Conservation (phyloP, 2,329 filamentous ascomycete species). For the Chrysoporthe austroafricana region DNA sequence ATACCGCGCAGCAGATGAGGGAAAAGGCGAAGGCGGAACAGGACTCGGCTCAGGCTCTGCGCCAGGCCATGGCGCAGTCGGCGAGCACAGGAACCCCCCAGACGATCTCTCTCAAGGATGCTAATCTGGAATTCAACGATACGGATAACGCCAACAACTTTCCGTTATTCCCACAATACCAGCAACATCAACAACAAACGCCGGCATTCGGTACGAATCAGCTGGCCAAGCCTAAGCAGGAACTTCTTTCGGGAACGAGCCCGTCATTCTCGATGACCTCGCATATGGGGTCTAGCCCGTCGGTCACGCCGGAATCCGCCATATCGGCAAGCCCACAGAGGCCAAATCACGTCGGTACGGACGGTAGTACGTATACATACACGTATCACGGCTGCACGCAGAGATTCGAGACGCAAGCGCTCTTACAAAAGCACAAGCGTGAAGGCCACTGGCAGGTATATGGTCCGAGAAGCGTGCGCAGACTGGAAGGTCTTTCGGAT, state of each 20-base stretch:
- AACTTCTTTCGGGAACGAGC: conserved; percentile 38
- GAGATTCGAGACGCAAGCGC: too few species aligned
- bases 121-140: conserved; percentile 82
- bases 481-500: too few species aligned
- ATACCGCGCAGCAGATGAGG: conserved; percentile 43
- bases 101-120: conserved; percentile 95
- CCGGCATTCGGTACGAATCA: conserved; percentile 47
- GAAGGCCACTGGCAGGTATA: too few species aligned
- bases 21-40: conserved; percentile 65
- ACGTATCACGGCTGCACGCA: too few species aligned
- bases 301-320: conserved; percentile 40
- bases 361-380: too few species aligned
- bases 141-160: conserved; percentile 70
- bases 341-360: too few species aligned
- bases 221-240: too few species aligned
- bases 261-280: conserved; percentile 38
- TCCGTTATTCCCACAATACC: conserved; percentile 69
- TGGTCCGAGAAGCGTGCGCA: too few species aligned
- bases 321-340: conserved; percentile 39
- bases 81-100: conserved; percentile 62
- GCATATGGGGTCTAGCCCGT: conserved; percentile 49
- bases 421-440: too few species aligned
- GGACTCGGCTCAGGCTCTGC: conserved; percentile 51
- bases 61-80: conserved; percentile 46
- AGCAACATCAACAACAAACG: conserved; percentile 38